Evolutionary conservation across 371 early-diverging fungal species (phyloP), one percentile per base, ranked within the genome.

Genomic region (Mucor circinelloides): DNA sequence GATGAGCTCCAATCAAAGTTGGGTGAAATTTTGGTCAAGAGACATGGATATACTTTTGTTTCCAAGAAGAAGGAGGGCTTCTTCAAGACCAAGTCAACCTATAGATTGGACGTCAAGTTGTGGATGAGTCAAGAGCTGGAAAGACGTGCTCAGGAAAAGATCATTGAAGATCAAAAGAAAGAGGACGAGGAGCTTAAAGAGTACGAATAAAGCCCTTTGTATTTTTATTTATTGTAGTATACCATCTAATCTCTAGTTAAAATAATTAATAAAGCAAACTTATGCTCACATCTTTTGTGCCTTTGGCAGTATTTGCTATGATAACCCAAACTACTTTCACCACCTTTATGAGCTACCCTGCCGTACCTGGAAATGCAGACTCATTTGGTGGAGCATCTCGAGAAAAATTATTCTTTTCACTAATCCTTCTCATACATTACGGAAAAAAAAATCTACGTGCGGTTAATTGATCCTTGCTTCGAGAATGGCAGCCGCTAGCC

Each of bases 91-190:
- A 77, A 73, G 30, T 70, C 74, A 1, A 44, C 72, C 21, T 84
- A 78, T 70, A 72, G 66, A 31, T 48, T 84, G 25, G 84, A 84
- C 64, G 84, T 84, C 6, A 79, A 81, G 55, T 59, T 76, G 1
- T 84, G 84, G 84, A 79, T 80, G 77, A 74, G 74, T 15, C 69
- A 78, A 25, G 77, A 77, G 21, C 25, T 78, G 13, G 78, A 79
- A 59, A 64, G 52, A 31, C 63, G 75, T 2, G 69, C 66, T 19
- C 54, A 72, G 21, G 77, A 77, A 44, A 64, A 71, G 48, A 58
- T 44, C 25, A 25, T 65, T 23, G 69, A 73, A 25, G 70, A 75
- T 9, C 64, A 64, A 27, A 17, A 42, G 58, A 76, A 76, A 23
- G 82, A 81, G 67, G 74, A 78, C 36, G 77, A 73, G 28, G 82